A percentile compares a stretch with the other conserved stretches of the same genome.
Evolutionary conservation across 2,329 filamentous ascomycete species (phyloP).

Genomic region (Botrytis fragariae): DNA sequence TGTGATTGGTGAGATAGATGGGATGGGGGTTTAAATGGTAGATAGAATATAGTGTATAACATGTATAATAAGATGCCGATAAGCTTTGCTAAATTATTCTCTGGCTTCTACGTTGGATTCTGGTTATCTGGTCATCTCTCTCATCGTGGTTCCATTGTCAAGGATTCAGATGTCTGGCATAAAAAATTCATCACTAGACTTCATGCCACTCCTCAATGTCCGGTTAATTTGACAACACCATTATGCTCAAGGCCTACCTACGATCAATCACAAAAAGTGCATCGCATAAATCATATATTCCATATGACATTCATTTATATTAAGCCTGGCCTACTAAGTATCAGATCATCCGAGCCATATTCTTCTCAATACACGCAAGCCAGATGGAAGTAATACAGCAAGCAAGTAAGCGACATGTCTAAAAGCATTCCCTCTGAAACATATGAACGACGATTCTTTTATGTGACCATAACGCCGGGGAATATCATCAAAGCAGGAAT

Average conservation of each 20-base stretch:
- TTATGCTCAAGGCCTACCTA: neutral
- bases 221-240: neutral
- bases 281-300: neutral
- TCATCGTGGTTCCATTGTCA: neutral
- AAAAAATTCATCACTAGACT: neutral
- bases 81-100: neutral
- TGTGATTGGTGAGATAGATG: conserved; percentile 26
- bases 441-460: conserved; percentile 10
- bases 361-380: neutral
- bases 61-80: neutral
- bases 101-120: neutral
- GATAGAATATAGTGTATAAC: neutral
- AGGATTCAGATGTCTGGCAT: neutral
- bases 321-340: neutral
- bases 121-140: neutral
- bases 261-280: neutral
- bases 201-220: neutral
- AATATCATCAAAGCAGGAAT: conserved; percentile 8
- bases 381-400: neutral
- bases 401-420: conserved; percentile 2
- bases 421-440: neutral
- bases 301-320: neutral
- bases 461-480: conserved; percentile 12
- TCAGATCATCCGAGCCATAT: neutral
- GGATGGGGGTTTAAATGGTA: neutral